Percentiles rank a stretch among this genome's conserved stretches.
These are phyloP conservation scores for Usnea hakonensis DNA, from an alignment of 495 filamentous ascomycete species.

Conservation along the genomic window DNA sequence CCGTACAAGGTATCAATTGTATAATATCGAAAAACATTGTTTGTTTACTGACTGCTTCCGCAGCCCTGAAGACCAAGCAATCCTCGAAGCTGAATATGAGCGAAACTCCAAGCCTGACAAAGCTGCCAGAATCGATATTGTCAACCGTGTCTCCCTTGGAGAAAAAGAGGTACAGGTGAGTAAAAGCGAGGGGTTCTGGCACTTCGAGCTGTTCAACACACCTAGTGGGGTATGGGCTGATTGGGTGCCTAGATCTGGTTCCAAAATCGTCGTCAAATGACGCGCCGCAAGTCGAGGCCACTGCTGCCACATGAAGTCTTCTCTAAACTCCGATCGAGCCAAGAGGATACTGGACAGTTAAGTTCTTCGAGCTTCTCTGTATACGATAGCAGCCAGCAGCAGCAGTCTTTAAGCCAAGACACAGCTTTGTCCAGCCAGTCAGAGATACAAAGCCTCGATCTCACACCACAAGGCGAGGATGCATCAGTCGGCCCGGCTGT, in stretches of 20 bases:
- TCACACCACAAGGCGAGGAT: slow-evolving; percentile 1
- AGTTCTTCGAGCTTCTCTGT: slow-evolving; percentile 11
- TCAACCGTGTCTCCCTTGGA: slow-evolving; percentile 75
- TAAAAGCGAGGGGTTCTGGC: slow-evolving; percentile 13
- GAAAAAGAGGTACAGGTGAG: slow-evolving; percentile 98
- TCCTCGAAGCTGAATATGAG: slow-evolving; percentile 82
- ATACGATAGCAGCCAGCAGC: slow-evolving; percentile 9
- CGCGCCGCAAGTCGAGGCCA: slow-evolving; percentile 82
- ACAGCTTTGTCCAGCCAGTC: slow-evolving; percentile 6
- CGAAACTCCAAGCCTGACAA: slow-evolving; percentile 91
- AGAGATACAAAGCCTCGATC: background rate
- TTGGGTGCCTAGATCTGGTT: slow-evolving; percentile 79
- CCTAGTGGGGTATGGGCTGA: background rate
- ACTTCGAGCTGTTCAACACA: background rate
- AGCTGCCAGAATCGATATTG: slow-evolving; percentile 71
- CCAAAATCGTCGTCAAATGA: slow-evolving; percentile 92
- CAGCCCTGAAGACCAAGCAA: slow-evolving; percentile 81
- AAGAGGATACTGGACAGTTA: slow-evolving; percentile 5
- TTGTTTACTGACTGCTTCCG: slow-evolving; percentile 18
- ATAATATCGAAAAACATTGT: background rate
- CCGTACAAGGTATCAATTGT: slow-evolving; percentile 49
- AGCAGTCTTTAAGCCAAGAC: slow-evolving; percentile 11
- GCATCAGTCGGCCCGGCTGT: background rate
- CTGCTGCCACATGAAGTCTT: slow-evolving; percentile 74
- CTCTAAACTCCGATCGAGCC: slow-evolving; percentile 26